Evolutionary conservation across 352 stramenopile species (phyloP).

Genomic region (Aphanomyces cochlioides): DNA sequence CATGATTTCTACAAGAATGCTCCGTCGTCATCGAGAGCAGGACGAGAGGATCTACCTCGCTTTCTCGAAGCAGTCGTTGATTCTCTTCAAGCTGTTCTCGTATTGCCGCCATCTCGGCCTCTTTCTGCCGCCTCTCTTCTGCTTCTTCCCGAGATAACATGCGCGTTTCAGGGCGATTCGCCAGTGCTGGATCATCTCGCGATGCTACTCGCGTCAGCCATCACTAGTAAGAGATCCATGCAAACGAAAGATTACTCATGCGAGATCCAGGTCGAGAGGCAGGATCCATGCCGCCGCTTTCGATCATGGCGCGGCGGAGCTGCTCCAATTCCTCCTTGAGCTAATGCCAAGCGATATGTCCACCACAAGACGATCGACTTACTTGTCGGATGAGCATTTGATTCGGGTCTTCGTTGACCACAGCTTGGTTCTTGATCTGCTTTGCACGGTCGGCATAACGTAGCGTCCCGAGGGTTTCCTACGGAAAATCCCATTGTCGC

Average conservation of each 20-base stretch:
- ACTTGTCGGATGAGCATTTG: slow-evolving; percentile 81
- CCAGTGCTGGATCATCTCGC: slow-evolving; percentile 22
- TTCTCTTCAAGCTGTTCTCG: slow-evolving; percentile 75
- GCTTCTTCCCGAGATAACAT: slow-evolving; percentile 33
- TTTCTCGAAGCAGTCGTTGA: slow-evolving; percentile 66
- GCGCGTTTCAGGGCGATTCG: slow-evolving; percentile 48
- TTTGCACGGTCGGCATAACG: slow-evolving; percentile 89
- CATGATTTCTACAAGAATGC: slow-evolving; percentile 57
- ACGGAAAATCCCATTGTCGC: background rate
- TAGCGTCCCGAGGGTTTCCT: slow-evolving; percentile 89
- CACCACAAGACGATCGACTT: background rate
- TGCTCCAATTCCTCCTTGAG: slow-evolving; percentile 76
- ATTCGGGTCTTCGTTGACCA: slow-evolving; percentile 91
- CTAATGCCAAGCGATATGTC: slow-evolving; percentile 30
- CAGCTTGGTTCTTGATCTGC: slow-evolving; percentile 91
- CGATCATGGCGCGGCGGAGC: slow-evolving; percentile 62
- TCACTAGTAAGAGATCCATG: background rate
- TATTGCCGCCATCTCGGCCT: slow-evolving; percentile 57
- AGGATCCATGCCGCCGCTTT: slow-evolving; percentile 42
- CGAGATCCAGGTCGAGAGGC: slow-evolving; percentile 10
- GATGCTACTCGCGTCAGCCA: background rate
- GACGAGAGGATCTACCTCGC: slow-evolving; percentile 44
- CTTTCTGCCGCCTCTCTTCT: slow-evolving; percentile 35
- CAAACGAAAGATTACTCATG: slow-evolving; percentile 19
- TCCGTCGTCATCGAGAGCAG: slow-evolving; percentile 11